Base-by-base conservation (phyloP, 495 filamentous ascomycete genomes). In the Pseudoneurospora amorphoporcata region DNA sequence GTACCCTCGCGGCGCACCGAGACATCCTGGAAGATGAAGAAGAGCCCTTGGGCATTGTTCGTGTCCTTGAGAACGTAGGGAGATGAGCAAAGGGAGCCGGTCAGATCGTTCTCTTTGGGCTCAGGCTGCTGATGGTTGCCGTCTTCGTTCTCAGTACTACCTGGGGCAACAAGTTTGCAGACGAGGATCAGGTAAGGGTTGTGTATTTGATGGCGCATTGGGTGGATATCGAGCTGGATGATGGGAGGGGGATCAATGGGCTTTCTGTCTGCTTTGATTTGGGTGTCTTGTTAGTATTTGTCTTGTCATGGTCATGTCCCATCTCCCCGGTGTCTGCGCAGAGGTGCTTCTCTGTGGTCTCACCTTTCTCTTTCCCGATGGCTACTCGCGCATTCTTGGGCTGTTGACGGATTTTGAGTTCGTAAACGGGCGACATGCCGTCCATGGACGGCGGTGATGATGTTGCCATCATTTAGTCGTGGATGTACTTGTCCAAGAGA, bases 21-120 rank as follows among this genome's bases (percentile, higher is more conserved):
- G 19, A 99, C 83, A 80, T 99, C 95, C 7, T 92, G 92, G 82
- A 97, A 98, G n/a, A 98, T 92, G 73, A 99, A 98, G 84, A 96
- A 99, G 2, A 92, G 94, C 14, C 94, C 94, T 86, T 98, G 95
- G 87, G 77, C 88, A 81, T 99, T 97, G 78, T 95, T 89, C 16
- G 91, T 88, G 79, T 98, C 94, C 81, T 98, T 98, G 73, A 98
- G 83, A 69, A 93, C 88, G 82, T 99, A 94, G 70, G 97, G 87
- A 35, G 95, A 99, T 23, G 95, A 98, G 38, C 95, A 93, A 70
- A 95, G 83, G 29, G 92, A 93, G 32, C 95, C 95, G 37, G 81
- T 79, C 75, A 86, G 76, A 68, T 83, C 79, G 73, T 84, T 84
- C 69, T 90, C 89, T 68, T 97, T 86, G 12, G 89, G 72, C 16